Base-by-base conservation (phyloP, 1,139 yeast genomes). In the Neolecta irregularis region DNA sequence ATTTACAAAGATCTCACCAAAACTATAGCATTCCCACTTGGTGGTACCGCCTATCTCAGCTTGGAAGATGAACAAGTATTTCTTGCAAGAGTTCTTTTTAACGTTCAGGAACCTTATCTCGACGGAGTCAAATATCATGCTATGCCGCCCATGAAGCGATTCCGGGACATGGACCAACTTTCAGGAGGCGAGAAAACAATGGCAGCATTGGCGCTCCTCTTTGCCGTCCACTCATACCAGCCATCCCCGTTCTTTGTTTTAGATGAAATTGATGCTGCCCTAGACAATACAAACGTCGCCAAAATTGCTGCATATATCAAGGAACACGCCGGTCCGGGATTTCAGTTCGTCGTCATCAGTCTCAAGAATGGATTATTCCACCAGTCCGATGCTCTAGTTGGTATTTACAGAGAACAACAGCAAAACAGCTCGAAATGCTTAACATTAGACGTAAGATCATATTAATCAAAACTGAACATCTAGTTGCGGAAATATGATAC, bases 161-260 rank as follows among this genome's bases (percentile, higher is more conserved):
- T 83, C 54, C 68, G 91, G 49, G 95, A 81, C 46, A 85, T 88
- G 83, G 93, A 81, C 41, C 69, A 79, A 42, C 62, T 88, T 9
- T 81, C 95, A 0, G 99, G 98, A 35, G 99, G 99, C 34, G 98
- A 88, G 52, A 83, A 85, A 54, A 80, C 96, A 1, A 77, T 88
- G 57, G 98, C 98, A 1, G 98, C 98, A 0, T 62, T 88, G 45
- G 95, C 96, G 0, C 61, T 88, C 43, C 56, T 88, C 33, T 88
- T 88, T 61, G 91, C 98, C 2, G 72, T 85, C 35, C 95, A 88
- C 53, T 75, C 92, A 0, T 79, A 61, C 57, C 91, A 76, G 38
- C 96, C 96, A 1, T 76, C 95, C 1, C 98, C 99, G 17, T 88
- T 88, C 54, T 88, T 88, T 52, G 93, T 88, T 1, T 62, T 88